Base-by-base conservation (phyloP, 805 yeast genomes). In the Candida caryicola region DNA sequence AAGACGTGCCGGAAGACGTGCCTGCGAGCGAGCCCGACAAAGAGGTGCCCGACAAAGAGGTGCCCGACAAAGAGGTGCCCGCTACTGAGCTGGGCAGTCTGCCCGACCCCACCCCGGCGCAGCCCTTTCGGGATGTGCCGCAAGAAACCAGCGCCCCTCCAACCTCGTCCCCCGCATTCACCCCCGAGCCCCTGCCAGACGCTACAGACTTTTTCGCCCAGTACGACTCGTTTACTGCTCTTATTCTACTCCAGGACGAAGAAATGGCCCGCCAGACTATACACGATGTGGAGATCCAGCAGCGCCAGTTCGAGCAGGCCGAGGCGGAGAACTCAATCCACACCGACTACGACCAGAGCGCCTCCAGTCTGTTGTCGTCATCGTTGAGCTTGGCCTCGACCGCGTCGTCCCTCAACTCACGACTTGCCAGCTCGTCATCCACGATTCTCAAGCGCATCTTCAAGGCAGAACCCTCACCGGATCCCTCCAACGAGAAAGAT, bases 381-480 rank as follows among this genome's bases (percentile, higher is more conserved):
- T 64, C 69, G 7, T 27, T 55, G 12, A 63, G 63, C 23, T 45
- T 67, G 13, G 48, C 57, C 12, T 55, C 63, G 1, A 57, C 61
- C 1, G 51, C 69, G 1, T 46, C 64, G 2, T 45, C 61, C 10
- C 42, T 65, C 25, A 55, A 56, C 41, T 35, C 57, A 17, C 54
- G 57, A 25, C 39, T 65, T 15, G 43, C 51, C 15, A 43, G 47
- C 34, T 53, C 64, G 2, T 60, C 69, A 2, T 58, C 67, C 1
- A 41, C 50, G 18, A 32, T 66, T 14, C 51, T 64, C 38, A 64
- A 59, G 41, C 60, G 58, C 37, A 32, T 63, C 17, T 57, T 62
- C 37, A 35, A 36, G 7, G 36, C 43, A 13, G 57, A 54, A 5
- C 19, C 40, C 8, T 30, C 46, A 3, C 31, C 41, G 2, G 45